phyloP scores from a whole-genome alignment of 2,329 filamentous ascomycete species.

The Pseudohalonectria lignicola region DNA sequence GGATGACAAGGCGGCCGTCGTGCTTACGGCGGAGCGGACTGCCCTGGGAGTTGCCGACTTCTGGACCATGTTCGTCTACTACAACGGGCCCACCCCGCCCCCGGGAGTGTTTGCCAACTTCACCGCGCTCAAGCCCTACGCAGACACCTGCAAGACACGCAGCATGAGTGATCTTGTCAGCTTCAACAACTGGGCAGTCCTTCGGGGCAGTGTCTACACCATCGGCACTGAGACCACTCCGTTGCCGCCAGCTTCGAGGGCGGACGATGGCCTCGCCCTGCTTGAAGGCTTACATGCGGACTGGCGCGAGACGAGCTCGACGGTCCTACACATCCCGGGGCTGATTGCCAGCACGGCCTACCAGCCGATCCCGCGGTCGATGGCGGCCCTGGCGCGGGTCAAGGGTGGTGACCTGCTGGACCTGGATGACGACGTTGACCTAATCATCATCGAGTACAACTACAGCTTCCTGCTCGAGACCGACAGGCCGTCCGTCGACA shows the following conservation, averaged over 20 bases:
- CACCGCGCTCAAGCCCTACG: conserved; percentile 27
- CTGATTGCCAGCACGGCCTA: conserved; percentile 12
- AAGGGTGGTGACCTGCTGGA: conserved; percentile 27
- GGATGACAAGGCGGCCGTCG: conserved; percentile 49
- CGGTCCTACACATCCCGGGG: conserved; percentile 5
- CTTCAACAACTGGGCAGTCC: conserved; percentile 11
- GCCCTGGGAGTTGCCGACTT: conserved; percentile 31
- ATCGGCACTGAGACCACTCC: conserved; percentile 15
- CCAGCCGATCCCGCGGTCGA: conserved; percentile 20
- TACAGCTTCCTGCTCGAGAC: conserved; percentile 22
- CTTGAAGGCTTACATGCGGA: conserved; percentile 9
- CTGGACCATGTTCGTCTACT: conserved; percentile 53
- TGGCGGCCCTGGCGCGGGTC: conserved; percentile 18
- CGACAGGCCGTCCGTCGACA: conserved; percentile 19
- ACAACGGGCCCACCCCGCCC: conserved; percentile 44
- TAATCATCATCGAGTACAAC: conserved; percentile 30
- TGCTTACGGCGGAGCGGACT: conserved; percentile 40
- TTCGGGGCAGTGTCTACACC: conserved; percentile 10
- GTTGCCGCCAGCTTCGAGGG: conserved; percentile 6
- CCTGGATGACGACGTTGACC: conserved; percentile 23
- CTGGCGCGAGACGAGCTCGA: conserved; percentile 9
- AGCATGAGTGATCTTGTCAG: conserved; percentile 15
- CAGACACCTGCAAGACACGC: conserved; percentile 19
- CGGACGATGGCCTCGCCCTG: conserved; percentile 2
- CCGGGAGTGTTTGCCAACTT: conserved; percentile 45